Evolutionary conservation across 2,329 filamentous ascomycete species (phyloP), one percentile per base, ranked within the genome.

Genomic region (Xylariomycetidae sp.): DNA sequence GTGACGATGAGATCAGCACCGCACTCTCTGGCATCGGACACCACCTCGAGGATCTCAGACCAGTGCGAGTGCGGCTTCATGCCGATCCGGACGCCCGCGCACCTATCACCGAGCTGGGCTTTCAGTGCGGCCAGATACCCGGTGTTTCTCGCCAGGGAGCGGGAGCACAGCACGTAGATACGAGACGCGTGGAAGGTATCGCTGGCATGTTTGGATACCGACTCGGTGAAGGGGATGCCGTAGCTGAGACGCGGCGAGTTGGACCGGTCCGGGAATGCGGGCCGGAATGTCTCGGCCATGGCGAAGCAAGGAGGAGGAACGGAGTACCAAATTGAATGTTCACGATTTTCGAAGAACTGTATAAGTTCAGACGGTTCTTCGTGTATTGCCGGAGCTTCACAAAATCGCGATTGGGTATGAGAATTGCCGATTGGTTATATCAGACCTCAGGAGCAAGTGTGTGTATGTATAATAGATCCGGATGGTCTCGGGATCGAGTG

Each of bases 1-100:
- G 73, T 77, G 9, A 78, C 50, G 5, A 79, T 48, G 25, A 69
- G 60, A 54, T 79, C 73, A 0, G 62, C 62, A 4, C 61, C 34
- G 6, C 45, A 46, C 1, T 45, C 40, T 5, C 56, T 48, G 2
- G 61, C 61, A 15, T 73, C 66, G 1, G 56, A 45, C 2, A 64
- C 57, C 16, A 74, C 61, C 27, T 69, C 60, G 0, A 77, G 44
- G 6, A 75, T 63, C 37, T 77, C 68, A 2, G 64, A 63, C 62
- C 69, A 75, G 4, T 67, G 61, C 2, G 71, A 75, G 46, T 78
- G 74, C 4, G 69, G 64, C 17, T 60, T 63, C 58, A 79, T 71
- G 15, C 74, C 73, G 19, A 67, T 53, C 3, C 65, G 57, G 6
- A 62, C 45, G 2, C 72, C 72, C 0, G 60, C 70, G 6, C 72